Base-by-base conservation (phyloP, 2,329 filamentous ascomycete species). In the Calonectria pseudoturangicola region DNA sequence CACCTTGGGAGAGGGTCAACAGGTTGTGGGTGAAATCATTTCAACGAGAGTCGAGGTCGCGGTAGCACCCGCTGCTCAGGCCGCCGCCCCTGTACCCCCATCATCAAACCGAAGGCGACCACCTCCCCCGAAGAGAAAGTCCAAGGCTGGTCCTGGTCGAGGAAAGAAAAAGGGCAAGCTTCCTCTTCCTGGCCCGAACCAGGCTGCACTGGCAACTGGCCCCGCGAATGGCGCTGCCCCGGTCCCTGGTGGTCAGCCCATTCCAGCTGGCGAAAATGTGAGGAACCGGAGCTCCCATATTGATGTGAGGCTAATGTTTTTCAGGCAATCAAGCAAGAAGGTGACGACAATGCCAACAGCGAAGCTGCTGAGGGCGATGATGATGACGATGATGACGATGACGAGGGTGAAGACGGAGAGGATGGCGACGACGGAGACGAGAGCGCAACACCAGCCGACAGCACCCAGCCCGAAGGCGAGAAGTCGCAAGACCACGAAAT, bases 21-120 rank as follows among this genome's bases (percentile, higher is more conserved):
- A 88, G 6, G 89, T 98, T 0, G 94, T 96, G 75, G 95, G 95
- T 70, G 95, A 98, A 81, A 92, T 98, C 64, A 90, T 95, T 71
- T 88, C 90, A 0, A 91, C 89, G 1, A 88, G 88, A 8, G 85
- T 91, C 18, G 87, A 91, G 43, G 84, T 87, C 0, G 88, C 88
- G 2, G 74, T 73, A 25, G 66, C 25, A 36, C 39, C 68, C 25
- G 88, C 88, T 1, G 88, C 89, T n/a, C 93, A 88, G 85, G 82
- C 82, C 27, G 78, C 83, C 3, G 86, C 87, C 1, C 86, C 87
- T 21, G 43, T n/a, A 2, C 18, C n/a, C 43, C n/a, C 4, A 48
- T 82, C 82, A 28, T 78, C 84, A 2, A 82, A 80, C n/a, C 85
- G 87, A 81, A 91, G 93, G 81, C 91, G 93, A 73, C 93, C 93